These are phyloP conservation scores for Globisporangium mamillatum DNA, from an alignment of 352 stramenopile genomes.

Conservation along the genomic window DNA sequence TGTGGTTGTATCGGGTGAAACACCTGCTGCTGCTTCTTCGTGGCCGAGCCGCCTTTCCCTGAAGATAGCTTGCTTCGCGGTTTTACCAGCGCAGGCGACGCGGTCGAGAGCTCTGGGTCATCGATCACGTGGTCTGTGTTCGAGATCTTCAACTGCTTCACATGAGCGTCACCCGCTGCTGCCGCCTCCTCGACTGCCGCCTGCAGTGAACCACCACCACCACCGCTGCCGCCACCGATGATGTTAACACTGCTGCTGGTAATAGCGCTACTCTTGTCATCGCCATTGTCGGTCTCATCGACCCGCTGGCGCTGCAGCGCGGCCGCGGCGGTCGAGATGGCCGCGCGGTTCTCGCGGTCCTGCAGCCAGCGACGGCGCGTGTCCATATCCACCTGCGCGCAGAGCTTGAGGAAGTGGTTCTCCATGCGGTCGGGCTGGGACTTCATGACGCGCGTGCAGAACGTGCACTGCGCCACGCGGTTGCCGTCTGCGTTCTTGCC, in stretches of 20 bases:
- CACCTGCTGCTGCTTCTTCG: slow-evolving; percentile 1
- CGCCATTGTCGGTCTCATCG: not conserved
- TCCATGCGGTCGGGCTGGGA: slow-evolving; percentile 21
- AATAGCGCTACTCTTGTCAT: not conserved
- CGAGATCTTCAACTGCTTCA: slow-evolving; percentile 7
- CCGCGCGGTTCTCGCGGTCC: slow-evolving; percentile 7
- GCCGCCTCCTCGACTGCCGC: not conserved
- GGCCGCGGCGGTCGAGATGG: slow-evolving; percentile 6
- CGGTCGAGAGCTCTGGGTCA: slow-evolving; percentile 3
- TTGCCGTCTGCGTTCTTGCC: slow-evolving; percentile 13
- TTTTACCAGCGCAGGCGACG: not conserved
- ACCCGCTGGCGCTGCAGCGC: slow-evolving; percentile 4
- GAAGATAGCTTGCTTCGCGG: not conserved
- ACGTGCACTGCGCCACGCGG: slow-evolving; percentile 18
- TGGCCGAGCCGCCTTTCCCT: not conserved
- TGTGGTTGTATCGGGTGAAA: not conserved
- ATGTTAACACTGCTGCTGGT: not conserved
- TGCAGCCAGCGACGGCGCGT: slow-evolving; percentile 14
- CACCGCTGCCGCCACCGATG: not conserved
- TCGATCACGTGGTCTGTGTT: not conserved
- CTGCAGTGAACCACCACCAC: not conserved
- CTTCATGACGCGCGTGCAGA: slow-evolving; percentile 20
- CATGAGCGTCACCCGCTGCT: not conserved
- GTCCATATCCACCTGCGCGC: slow-evolving; percentile 11
- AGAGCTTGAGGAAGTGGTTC: slow-evolving; percentile 22